Conservation (phyloP, 768 basidiomycete species). For the Pisolithus tinctorius region DNA sequence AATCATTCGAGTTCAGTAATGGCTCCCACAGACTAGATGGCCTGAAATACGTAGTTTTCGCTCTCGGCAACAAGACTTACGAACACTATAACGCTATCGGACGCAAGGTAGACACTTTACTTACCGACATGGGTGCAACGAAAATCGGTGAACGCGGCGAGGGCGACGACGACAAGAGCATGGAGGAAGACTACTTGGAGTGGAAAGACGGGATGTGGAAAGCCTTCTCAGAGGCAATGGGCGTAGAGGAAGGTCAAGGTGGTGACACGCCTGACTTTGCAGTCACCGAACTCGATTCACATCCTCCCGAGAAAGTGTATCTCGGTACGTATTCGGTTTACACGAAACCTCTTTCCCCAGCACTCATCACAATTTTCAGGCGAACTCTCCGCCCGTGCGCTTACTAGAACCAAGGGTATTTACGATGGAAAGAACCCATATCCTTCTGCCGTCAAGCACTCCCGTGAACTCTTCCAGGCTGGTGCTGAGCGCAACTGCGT, state of each 20-base stretch:
- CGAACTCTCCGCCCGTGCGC: conserved; percentile 91
- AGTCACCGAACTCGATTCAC: conserved; percentile 73
- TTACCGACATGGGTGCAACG: conserved; percentile 74
- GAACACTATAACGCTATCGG: conserved; percentile 95
- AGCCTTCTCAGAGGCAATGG: conserved; percentile 72
- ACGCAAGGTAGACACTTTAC: conserved; percentile 63
- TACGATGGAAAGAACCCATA: conserved; percentile 98
- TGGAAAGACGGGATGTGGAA: conserved; percentile 99
- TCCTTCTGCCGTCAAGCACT: conserved; percentile 69
- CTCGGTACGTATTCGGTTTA: conserved; percentile 49
- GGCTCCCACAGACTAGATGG: conserved; percentile 70
- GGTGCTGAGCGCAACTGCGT: conserved; percentile 82
- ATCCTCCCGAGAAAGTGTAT: conserved; percentile 85
- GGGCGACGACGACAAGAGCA: conserved; percentile 98
- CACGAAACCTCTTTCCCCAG: not conserved
- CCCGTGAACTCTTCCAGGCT: conserved; percentile 80
- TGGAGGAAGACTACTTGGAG: conserved; percentile 99
- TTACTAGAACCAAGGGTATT: conserved; percentile 90
- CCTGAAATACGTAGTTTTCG: conserved; percentile 92
- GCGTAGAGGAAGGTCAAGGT: conserved; percentile 93
- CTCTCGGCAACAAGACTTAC: conserved; percentile 89
- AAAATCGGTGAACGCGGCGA: conserved; percentile 89
- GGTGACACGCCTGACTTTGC: conserved; percentile 92
- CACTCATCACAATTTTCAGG: conserved; percentile 36
- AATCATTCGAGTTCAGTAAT: conserved; percentile 80